A percentile compares a stretch with the other conserved stretches of the same genome.
phyloP scores from a whole-genome alignment of 2,329 filamentous ascomycete genomes.

The Talaromyces sp. region DNA sequence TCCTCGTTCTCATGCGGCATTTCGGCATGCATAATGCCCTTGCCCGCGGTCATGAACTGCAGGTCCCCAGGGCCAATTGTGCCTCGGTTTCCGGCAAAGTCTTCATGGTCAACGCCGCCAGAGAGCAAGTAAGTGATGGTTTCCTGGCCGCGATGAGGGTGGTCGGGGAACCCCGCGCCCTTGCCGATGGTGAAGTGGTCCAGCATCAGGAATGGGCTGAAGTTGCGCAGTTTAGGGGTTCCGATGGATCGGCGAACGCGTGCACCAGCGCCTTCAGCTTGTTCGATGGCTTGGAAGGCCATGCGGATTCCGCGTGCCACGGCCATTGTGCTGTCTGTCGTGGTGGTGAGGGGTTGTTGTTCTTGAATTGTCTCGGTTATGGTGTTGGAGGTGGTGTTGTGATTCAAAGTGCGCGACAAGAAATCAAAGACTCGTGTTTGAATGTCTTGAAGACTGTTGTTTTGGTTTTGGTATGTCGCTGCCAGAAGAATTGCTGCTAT shows the following conservation, averaged over 20 bases:
- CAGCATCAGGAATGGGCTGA: conserved; percentile 92
- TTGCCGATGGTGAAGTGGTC: conserved; percentile 81
- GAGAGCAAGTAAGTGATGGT: conserved; percentile 85
- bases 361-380: conserved; percentile 7
- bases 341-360: conserved; percentile 22
- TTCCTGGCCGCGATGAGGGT: conserved; percentile 77
- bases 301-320: conserved; percentile 71
- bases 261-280: conserved; percentile 83
- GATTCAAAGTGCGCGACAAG: neutral
- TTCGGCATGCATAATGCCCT: conserved; percentile 89
- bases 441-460: neutral
- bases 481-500: conserved; percentile 27
- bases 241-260: conserved; percentile 83
- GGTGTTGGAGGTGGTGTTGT: neutral
- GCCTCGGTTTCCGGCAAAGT: conserved; percentile 80
- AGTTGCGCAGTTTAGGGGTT: conserved; percentile 73
- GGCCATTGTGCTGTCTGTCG: conserved; percentile 48
- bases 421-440: neutral
- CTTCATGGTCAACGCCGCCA: conserved; percentile 84
- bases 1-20: conserved; percentile 80
- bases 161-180: conserved; percentile 85
- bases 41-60: conserved; percentile 95
- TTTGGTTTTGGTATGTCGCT: neutral
- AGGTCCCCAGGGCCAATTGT: conserved; percentile 83
- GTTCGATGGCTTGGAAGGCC: conserved; percentile 77